Base-by-base conservation (phyloP, 1,284 basidiomycete genomes). In the Vanrija pseudolonga region DNA sequence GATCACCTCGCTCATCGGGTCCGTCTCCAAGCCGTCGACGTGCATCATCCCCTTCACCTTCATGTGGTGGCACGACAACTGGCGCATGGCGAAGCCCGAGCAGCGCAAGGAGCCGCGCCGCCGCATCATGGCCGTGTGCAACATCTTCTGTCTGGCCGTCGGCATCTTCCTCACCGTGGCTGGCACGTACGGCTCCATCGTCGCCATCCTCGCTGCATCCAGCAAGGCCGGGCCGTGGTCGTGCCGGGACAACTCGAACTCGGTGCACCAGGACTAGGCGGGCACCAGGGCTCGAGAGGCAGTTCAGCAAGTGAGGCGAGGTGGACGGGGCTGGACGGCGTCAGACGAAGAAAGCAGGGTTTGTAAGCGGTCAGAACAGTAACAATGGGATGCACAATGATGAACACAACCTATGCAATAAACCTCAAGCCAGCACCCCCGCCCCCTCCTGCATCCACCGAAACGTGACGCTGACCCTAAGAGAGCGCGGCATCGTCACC, bases 371-470 rank as follows among this genome's bases (percentile, higher is more conserved):
- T 32, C 32, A 32, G 26, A 32, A 32, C 32, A 15, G 32, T 26
- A 14, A 12, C 32, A 14, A 32, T 12, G 32, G 12, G 14, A 32
- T 32, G 32, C 8, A 32, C 32, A 32, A 32, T 32, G 32, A 32
- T 14, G 32, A 12, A 32, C 4, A 7, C 26, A 6, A 6, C 8
- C 26, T 26, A 26, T 11, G 24, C 24, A 26, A 5, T 14, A 38
- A 9, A 4, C 11, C n/a, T 54, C 51, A 69, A 2, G 55, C 59
- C 18, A 76, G 55, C 9, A 72, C 38, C 12, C 71, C 73, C 18
- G 63, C 74, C 1, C 72, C 74, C 3, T 62, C 53, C 53, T 71
- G 66, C 69, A 77, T 67, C 71, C 71, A 77, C 36, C 75, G 60
- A 43, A 74, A 67, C 9, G 76, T 77, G 12, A 72, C 63, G 37